phyloP scores from a whole-genome alignment of 768 basidiomycete species.

The Rhodocollybia butyracea region DNA sequence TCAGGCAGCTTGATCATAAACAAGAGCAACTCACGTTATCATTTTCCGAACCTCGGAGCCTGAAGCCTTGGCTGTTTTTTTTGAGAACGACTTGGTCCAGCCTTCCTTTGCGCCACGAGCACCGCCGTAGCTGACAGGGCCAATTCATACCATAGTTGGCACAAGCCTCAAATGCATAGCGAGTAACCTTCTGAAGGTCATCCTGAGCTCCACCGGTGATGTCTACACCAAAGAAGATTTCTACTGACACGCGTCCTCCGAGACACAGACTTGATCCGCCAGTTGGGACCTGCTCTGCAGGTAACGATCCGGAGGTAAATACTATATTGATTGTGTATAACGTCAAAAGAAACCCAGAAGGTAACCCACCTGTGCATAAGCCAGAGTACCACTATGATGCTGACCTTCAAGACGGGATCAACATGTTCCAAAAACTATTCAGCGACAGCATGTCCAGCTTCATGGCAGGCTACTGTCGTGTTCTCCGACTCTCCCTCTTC shows the following conservation, averaged over 20 bases:
- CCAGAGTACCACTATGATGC: conserved; percentile 96
- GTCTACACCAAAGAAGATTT: conserved; percentile 90
- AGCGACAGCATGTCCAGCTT: conserved; percentile 97
- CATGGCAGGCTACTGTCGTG: conserved; percentile 97
- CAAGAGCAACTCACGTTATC: conserved; percentile 57
- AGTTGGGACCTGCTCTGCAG: conserved; percentile 94
- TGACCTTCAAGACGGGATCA: conserved; percentile 94
- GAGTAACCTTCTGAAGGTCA: conserved; percentile 96
- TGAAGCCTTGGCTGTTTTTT: conserved; percentile 93
- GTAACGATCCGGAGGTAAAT: conserved; percentile 94
- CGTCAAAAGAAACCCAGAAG: not conserved
- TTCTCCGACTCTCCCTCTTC: conserved; percentile 98
- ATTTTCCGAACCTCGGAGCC: conserved; percentile 92
- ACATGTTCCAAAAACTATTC: conserved; percentile 99
- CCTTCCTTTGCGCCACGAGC: conserved; percentile 76
- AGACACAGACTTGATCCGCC: conserved; percentile 96
- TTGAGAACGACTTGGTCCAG: conserved; percentile 98
- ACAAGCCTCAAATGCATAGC: conserved; percentile 95
- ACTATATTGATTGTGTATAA: conserved; percentile 40
- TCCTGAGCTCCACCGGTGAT: conserved; percentile 99
- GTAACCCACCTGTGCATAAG: conserved; percentile 83
- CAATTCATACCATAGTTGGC: conserved; percentile 99
- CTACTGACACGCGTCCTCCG: conserved; percentile 96
- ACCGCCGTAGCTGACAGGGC: conserved; percentile 96
- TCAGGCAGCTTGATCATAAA: conserved; percentile 3